phyloP scores from a whole-genome alignment of 2,329 filamentous ascomycete species.

The Hawksworthiomyces lignivorus region DNA sequence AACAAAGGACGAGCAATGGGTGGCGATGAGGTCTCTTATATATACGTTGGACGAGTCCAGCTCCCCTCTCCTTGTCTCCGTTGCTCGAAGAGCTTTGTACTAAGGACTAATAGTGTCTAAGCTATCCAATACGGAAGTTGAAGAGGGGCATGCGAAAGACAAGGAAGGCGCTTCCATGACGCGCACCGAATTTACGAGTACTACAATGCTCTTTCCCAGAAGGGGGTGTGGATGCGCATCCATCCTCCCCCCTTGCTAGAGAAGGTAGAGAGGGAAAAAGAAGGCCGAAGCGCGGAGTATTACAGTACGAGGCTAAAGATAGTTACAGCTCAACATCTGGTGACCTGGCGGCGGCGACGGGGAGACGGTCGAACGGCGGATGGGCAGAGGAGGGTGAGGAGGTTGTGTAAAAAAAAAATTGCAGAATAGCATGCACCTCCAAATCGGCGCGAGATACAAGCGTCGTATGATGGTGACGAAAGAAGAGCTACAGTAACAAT shows the following conservation, averaged over 20 bases:
- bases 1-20: neutral
- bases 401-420: too few species aligned
- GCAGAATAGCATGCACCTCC: too few species aligned
- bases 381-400: too few species aligned
- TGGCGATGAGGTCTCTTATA: slow-evolving; percentile 5
- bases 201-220: slow-evolving; percentile 3
- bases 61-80: slow-evolving; percentile 3
- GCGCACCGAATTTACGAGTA: neutral
- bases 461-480: neutral
- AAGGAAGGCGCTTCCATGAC: neutral
- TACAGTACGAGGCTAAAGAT: neutral
- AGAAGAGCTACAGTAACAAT: too few species aligned
- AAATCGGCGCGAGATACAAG: too few species aligned
- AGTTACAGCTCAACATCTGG: too few species aligned
- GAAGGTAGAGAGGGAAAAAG: slow-evolving; percentile 3
- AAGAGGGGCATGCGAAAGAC: neutral
- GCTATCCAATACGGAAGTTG: slow-evolving; percentile 1
- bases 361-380: slow-evolving; percentile 10
- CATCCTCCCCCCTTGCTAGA: too few species aligned
- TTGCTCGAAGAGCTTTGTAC: too few species aligned
- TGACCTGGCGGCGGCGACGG: neutral
- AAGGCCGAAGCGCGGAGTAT: neutral
- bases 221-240: neutral
- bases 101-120: too few species aligned
- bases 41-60: slow-evolving; percentile 3